Evolutionary conservation across 2,329 filamentous ascomycete genomes (phyloP), one percentile per base, ranked within the genome.

Genomic region (Purpureocillium takamizusanense): DNA sequence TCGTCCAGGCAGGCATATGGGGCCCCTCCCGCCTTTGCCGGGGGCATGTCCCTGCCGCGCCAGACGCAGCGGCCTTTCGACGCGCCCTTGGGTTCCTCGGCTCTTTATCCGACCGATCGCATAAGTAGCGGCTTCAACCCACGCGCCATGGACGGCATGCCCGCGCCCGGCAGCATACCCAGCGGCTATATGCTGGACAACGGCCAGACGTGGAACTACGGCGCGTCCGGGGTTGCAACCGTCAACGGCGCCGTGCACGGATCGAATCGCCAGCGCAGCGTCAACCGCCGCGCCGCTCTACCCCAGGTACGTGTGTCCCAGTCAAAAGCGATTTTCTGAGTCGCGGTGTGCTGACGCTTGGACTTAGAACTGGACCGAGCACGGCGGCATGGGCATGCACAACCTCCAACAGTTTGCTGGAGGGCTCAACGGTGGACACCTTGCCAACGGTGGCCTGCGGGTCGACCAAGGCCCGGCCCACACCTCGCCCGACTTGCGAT

Each of bases 191-290:
- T 74, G 64, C 53, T 74, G 38, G 69, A 89, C 50, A 86, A 88
- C 53, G 77, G 79, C 55, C 83, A 87, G 54, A 80, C 82, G 15
- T 95, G 88, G 88, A 86, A 81, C 57, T 81, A 86, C 48, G 70
- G 66, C 42, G 78, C 76, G 51, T 76, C 74, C 52, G 81, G 78
- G 34, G 85, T 87, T 46, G 69, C 70, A 16, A 75, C 71, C 0
- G 66, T 76, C 43, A 69, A 73, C 51, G 78, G 78, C 39, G 80
- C 76, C 45, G 71, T 89, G 49, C 81, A 79, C 41, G 78, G 78
- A 40, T 68, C 75, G 50, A 62, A 73, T 56, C 65, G 81, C 52
- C 57, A 79, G 57, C 68, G 74, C 46, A 63, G 64, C 40, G 66
- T 70, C 35, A 72, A 69, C 50, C 63, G 78, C 38, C 65, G 74